These are phyloP conservation scores for Arachis stenosperma DNA, from an alignment of 306 rosid species.

Conservation along the genomic window DNA sequence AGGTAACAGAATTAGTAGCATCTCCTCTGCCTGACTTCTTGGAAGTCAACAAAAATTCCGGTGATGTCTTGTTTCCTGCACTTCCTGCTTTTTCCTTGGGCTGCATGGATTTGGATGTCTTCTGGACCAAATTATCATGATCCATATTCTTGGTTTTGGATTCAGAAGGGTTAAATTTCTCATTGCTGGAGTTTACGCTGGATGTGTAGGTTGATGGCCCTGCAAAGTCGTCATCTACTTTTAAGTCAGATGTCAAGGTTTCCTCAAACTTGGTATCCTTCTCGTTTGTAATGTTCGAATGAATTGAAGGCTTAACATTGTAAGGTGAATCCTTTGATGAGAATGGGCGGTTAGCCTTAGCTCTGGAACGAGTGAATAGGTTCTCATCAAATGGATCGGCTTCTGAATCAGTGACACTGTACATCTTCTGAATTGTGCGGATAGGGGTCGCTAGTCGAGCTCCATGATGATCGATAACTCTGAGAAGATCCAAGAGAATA, in stretches of 20 bases:
- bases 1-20: conserved; percentile 6
- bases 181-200: conserved; percentile 36
- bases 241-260: conserved; percentile 47
- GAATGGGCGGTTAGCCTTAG: conserved; percentile 52
- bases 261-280: conserved; percentile 59
- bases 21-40: conserved; percentile 47
- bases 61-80: conserved; percentile 30
- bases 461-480: conserved; percentile 83
- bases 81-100: conserved; percentile 44
- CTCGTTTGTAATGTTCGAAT: conserved; percentile 49
- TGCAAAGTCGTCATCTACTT: conserved; percentile 46
- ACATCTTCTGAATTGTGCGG: conserved; percentile 86
- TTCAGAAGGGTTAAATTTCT: conserved; percentile 46
- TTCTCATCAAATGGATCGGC: conserved; percentile 66
- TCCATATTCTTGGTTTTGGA: conserved; percentile 36
- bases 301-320: conserved; percentile 62
- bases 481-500: conserved; percentile 86
- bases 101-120: conserved; percentile 45
- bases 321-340: conserved; percentile 67
- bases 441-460: conserved; percentile 94
- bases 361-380: conserved; percentile 53
- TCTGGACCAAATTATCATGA: conserved; percentile 45
- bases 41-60: conserved; percentile 36
- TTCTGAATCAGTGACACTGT: conserved; percentile 70
- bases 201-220: conserved; percentile 44